These are phyloP conservation scores for Boletus bicolor DNA, from an alignment of 768 basidiomycete species.

Conservation along the genomic window DNA sequence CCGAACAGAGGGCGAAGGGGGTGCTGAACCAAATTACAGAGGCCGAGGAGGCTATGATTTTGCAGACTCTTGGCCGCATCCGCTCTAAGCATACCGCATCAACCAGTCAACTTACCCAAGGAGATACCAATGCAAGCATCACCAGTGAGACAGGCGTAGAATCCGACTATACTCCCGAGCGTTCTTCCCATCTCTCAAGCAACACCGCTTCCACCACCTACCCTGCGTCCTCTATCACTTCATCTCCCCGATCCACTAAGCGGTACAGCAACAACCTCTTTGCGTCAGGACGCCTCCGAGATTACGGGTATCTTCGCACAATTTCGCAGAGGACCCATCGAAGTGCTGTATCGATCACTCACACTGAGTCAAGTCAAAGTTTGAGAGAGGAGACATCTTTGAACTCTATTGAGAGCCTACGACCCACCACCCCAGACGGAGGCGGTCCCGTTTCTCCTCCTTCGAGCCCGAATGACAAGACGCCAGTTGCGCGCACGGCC, in stretches of 20 bases:
- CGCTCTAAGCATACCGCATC: slow-evolving; percentile 35
- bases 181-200: slow-evolving; percentile 36
- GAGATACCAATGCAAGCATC: slow-evolving; percentile 16
- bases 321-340: slow-evolving; percentile 43
- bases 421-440: slow-evolving; percentile 57
- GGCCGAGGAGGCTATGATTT: slow-evolving; percentile 81
- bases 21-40: slow-evolving; percentile 67
- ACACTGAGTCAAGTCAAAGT: slow-evolving; percentile 45
- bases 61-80: slow-evolving; percentile 65
- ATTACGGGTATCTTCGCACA: slow-evolving; percentile 67
- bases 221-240: slow-evolving; percentile 39
- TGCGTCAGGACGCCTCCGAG: slow-evolving; percentile 74
- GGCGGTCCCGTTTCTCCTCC: slow-evolving; percentile 39
- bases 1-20: slow-evolving; percentile 72
- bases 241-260: slow-evolving; percentile 51
- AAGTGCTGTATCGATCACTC: slow-evolving; percentile 40
- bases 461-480: slow-evolving; percentile 43
- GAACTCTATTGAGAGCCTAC: slow-evolving; percentile 44
- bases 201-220: slow-evolving; percentile 34
- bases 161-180: slow-evolving; percentile 33
- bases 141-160: slow-evolving; percentile 21
- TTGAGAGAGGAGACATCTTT: slow-evolving; percentile 43
- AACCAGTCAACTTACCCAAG: slow-evolving; percentile 16
- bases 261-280: slow-evolving; percentile 87
- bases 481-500: slow-evolving; percentile 40